Base-by-base conservation (phyloP, 371 early-diverging fungal genomes). In the Sporodiniella umbellata region DNA sequence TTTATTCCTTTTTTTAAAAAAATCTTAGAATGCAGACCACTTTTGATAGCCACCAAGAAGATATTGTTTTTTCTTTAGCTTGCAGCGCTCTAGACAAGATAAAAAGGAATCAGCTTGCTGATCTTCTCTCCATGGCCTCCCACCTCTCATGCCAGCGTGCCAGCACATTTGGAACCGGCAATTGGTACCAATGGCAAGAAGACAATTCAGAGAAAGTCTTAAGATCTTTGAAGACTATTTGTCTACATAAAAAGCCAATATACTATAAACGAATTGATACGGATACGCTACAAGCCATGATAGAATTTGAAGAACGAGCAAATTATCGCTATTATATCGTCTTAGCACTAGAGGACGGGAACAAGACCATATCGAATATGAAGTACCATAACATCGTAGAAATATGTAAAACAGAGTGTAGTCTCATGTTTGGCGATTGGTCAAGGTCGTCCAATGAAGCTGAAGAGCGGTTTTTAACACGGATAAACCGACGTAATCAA, bases 361-460 rank as follows among this genome's bases (percentile, higher is more conserved):
- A 30, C 24, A 59, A 57, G 8, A 63, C 68, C 19, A 55, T 57
- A 8, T 63, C 69, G 1, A 70, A 73, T 30, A 54, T 70, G 2
- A 77, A 68, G 37, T 77, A 77, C 23, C 64, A 77, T 26, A 77
- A 77, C 11, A 73, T 71, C 17, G 68, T 62, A 28, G 62, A 61
- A 44, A 33, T 69, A 25, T 49, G 61, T 1, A 57, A 65, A 15
- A 48, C 51, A 1, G 78, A 72, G 31, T 77, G 78, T 73, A 18
- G 53, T 21, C 54, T 62, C 25, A 49, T 64, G 2, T 57, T 75
- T 45, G 50, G 40, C 21, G 60, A 52, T 22, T 77, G 78, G 78
- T 61, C 86, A 79, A 28, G 92, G 87, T 17, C 86, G 81, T 25
- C 75, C 88, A 15, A 79, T 76, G 44, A 87, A 89, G 89, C 78